Base-by-base conservation (phyloP, 2,329 filamentous ascomycete genomes). In the Emericellopsis cladophorae region DNA sequence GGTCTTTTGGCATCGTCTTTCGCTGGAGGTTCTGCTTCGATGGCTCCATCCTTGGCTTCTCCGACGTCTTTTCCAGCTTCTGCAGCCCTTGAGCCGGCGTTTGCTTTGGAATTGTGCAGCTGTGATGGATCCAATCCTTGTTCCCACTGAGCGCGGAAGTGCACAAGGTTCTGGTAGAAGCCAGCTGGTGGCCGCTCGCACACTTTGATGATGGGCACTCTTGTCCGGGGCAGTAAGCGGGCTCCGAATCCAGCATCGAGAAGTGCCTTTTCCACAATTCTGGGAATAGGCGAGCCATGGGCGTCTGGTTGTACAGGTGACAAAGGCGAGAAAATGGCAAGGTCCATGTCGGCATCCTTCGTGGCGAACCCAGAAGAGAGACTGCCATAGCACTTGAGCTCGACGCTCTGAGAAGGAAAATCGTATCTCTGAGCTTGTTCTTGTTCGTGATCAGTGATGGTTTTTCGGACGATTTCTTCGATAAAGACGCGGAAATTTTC, bases 331-430 rank as follows among this genome's bases (percentile, higher is more conserved):
- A 92, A 65, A 29, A 94, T 72, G 8, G 81, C 84, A 24, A 95
- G 72, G 58, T 95, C 89, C 81, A 95, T 87, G 52, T 95, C 88
- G 2, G 88, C 90, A n/a, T 79, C 77, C 51, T 84, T 84, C 10
- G 84, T 87, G 4, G 85, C 89, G 60, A 94, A 94, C 0, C 88
- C 88, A 11, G 87, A 89, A 16, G 76, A 75, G 37, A 93, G 67
- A 55, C 87, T 93, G 5, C 87, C 88, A 54, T 92, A 93, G 51
- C 81, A 86, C 49, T 77, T 77, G 12, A 93, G 66, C 40, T 77
- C 67, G n/a, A 90, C 72, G 40, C 72, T 73, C 9, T 63, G 54
- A 21, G 69, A 53, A 14, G 69, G 61, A 42, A 83, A 78, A 8
- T 70, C 37, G 11, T 60, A 0, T 60, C 62, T 29, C 31, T 40